Evolutionary conservation across 805 yeast species (phyloP), one percentile per base, ranked within the genome.

Genomic region (Spathaspora arborariae): DNA sequence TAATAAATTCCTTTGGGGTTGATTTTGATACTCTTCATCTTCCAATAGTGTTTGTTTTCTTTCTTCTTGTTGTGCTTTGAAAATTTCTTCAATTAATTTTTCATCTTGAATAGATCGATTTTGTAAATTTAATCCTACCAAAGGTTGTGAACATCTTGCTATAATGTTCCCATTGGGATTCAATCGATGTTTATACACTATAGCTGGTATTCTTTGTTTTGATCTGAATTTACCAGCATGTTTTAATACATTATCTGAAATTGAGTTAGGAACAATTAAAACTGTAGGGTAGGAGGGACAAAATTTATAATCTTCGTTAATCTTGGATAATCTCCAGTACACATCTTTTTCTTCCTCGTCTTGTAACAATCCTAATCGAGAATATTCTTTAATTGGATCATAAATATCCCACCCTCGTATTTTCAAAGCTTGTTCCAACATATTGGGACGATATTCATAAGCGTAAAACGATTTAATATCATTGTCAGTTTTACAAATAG

Each of bases 41-140:
- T 52, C 50, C 7, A 42, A 11, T 8, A 63, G 24, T 22, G 24
- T 22, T 22, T 42, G 5, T 42, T 51, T 11, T 45, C 48, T 4
- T 50, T 61, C 72, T 38, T 46, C 40, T 34, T 59, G 68, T 48
- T 85, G 87, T 1, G 85, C 76, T 34, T 72, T 69, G 63, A 90
- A 89, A 7, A 88, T 82, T 52, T 89, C 96, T 20, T 72, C 69
- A 1, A 94, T 74, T 30, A 94, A 65, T 51, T 81, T 84, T 61
- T 94, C 99, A 70, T 94, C 99, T 63, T 94, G 99, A 21, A 88
- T 75, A 2, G 96, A 89, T 42, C 98, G 70, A 53, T 83, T 81
- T 60, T 90, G 96, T 15, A 70, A 47, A 49, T 88, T 90, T 15
- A 94, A 56, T 0, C 99, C 98, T 0, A 91, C 91, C 52, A 92